Base-by-base conservation (phyloP, 208 protist species). In the Angomonas deanei region DNA sequence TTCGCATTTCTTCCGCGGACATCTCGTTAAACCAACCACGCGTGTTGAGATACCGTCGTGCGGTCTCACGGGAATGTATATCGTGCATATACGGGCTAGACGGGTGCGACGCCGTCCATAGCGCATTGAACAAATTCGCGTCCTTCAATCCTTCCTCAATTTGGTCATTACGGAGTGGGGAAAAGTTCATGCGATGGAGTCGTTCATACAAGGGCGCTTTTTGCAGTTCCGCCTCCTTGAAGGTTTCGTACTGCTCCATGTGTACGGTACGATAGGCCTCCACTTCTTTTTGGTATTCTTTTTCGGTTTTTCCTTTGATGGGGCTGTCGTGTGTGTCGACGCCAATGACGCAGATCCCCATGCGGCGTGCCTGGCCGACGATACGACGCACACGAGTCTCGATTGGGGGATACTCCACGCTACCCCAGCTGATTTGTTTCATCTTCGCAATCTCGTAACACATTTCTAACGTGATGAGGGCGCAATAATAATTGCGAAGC, bases 401-500 rank as follows among this genome's bases (percentile, higher is more conserved):
- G 48, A 96, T 88, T 10, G 82, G 82, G 34, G 84, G 85, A 62
- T 88, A 89, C 70, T 96, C 87, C 11, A 84, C 58, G 34, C 68
- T 70, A 15, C 70, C 76, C 78, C 84, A 92, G 59, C 61, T 85
- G 57, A 88, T 84, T 68, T 89, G 82, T 70, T 91, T 93, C 73
- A 93, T 90, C 70, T 92, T 93, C 2, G 90, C 86, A 30, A 96
- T 93, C 64, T 96, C 84, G 66, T 94, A 96, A 26, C 77, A 78
- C 87, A 94, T 93, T 57, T 96, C 84, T n/a, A 96, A 67, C n/a
- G 90, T 96, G 24, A 96, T 78, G 62, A 91, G 71, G 15, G 83
- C 82, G 52, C 78, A 84, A 75, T 86, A 96, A 67, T 73, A 64
- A 2, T 81, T 80, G 6, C 71, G 70, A 32, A 88, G 33, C 15